These are phyloP conservation scores for Cladosporium oxysporum DNA, from an alignment of 2,329 filamentous ascomycete genomes.

Conservation along the genomic window DNA sequence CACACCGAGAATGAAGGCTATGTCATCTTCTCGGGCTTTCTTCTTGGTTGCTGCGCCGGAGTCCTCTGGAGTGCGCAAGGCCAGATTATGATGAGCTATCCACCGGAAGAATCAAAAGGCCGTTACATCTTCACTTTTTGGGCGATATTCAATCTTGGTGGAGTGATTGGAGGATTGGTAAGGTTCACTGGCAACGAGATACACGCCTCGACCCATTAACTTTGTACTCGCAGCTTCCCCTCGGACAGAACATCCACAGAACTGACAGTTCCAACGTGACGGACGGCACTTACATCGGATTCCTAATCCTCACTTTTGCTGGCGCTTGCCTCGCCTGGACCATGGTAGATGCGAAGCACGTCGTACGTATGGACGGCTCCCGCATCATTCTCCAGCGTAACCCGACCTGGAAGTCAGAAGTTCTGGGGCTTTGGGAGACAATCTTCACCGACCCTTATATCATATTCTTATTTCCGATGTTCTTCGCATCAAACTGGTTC, in stretches of 20 bases:
- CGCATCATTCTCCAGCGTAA: conserved; percentile 86
- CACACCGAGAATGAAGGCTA: conserved; percentile 69
- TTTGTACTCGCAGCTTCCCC: conserved; percentile 56
- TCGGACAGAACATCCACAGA: conserved; percentile 69
- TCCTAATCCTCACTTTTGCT: conserved; percentile 77
- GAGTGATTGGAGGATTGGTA: conserved; percentile 78
- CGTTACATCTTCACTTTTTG: conserved; percentile 89
- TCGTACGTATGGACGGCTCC: conserved; percentile 76
- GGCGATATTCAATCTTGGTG: conserved; percentile 92
- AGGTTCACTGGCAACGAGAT: neutral
- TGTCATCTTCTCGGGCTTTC: conserved; percentile 73
- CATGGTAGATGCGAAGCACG: conserved; percentile 69
- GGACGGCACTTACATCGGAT: conserved; percentile 82
- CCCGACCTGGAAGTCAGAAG: conserved; percentile 79
- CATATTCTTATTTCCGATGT: conserved; percentile 76
- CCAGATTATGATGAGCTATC: conserved; percentile 88
- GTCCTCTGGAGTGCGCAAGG: conserved; percentile 82
- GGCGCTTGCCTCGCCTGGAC: conserved; percentile 70
- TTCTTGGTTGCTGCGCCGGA: conserved; percentile 76
- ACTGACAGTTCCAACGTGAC: conserved; percentile 54
- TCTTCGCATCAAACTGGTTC: conserved; percentile 78
- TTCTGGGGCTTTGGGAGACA: conserved; percentile 74
- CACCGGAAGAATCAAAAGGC: conserved; percentile 77
- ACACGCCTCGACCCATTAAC: neutral
- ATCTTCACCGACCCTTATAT: conserved; percentile 71